Conservation (phyloP, 2,329 filamentous ascomycete species). For the Dichotomopilus funicola region DNA sequence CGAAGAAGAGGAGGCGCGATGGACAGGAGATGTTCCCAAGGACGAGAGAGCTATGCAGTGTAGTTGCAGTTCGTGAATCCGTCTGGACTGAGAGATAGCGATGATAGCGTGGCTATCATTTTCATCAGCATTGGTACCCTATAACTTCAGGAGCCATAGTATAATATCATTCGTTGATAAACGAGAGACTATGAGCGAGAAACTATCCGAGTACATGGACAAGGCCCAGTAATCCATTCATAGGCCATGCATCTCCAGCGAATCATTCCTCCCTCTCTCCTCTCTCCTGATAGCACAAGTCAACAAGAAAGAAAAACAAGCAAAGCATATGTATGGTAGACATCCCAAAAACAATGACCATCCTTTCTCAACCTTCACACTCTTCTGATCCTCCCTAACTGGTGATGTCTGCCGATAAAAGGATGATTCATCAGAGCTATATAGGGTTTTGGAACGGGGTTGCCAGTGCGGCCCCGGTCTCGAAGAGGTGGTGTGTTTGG, state of each 20-base stretch:
- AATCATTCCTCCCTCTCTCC: conserved; percentile 6
- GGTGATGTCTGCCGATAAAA: conserved; percentile 14
- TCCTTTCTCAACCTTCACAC: not conserved
- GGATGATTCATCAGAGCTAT: conserved; percentile 22
- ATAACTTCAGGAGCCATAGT: not conserved
- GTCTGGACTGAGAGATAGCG: too few relatives aligned
- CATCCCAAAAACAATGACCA: conserved; percentile 2
- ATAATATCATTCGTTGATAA: conserved; percentile 17
- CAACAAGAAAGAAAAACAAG: conserved; percentile 13
- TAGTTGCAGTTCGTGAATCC: conserved; percentile 75
- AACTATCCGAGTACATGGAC: conserved; percentile 25
- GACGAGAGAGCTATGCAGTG: conserved; percentile 80
- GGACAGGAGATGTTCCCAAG: conserved; percentile 78
- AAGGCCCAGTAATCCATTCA: conserved; percentile 23
- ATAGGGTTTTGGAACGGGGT: conserved; percentile 17
- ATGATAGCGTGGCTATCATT: not conserved
- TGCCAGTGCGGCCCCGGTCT: conserved; percentile 9
- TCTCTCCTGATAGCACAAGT: conserved; percentile 11
- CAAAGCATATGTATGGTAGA: conserved; percentile 7
- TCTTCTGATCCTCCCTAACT: not conserved
- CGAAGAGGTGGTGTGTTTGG: conserved; percentile 15
- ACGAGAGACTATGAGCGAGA: conserved; percentile 24
- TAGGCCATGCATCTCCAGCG: conserved; percentile 21
- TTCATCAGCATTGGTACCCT: not conserved
- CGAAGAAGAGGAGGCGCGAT: conserved; percentile 69